Percentiles rank a stretch among this genome's conserved stretches.
phyloP scores from a whole-genome alignment of 2,329 filamentous ascomycete species.

The Aureobasidium zeae region DNA sequence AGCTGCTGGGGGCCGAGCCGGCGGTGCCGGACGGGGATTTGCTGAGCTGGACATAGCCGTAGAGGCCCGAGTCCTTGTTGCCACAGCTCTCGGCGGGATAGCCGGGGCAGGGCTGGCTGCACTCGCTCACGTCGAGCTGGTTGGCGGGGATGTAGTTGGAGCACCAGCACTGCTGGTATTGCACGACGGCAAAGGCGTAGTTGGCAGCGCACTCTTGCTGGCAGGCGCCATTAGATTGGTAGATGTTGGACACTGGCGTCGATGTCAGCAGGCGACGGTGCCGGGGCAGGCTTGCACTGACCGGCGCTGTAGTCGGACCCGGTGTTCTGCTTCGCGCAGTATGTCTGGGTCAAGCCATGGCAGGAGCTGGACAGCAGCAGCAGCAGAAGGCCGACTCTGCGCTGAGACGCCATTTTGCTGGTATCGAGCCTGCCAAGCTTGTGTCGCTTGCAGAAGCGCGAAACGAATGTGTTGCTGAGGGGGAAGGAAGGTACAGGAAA shows the following conservation, averaged over 20 bases:
- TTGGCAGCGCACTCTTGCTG: constrained; percentile 46
- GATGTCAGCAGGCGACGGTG: constrained; percentile 18
- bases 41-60: constrained; percentile 54
- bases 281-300: constrained; percentile 22
- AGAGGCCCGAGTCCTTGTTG: constrained; percentile 43
- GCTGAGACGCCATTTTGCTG: constrained; percentile 2
- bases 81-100: constrained; percentile 60
- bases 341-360: constrained; percentile 27
- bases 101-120: constrained; percentile 56
- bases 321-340: constrained; percentile 40
- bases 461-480: too few species aligned
- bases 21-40: constrained; percentile 50
- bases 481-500: too few species aligned
- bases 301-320: constrained; percentile 28
- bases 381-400: not conserved
- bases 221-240: constrained; percentile 63
- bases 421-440: too few species aligned
- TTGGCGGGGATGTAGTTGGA: constrained; percentile 54
- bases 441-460: too few species aligned
- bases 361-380: constrained; percentile 15
- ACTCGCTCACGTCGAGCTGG: constrained; percentile 37
- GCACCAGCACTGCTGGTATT: constrained; percentile 63
- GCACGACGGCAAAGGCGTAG: constrained; percentile 60
- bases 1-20: constrained; percentile 28
- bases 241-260: constrained; percentile 29